These are phyloP conservation scores for Colletotrichum tanaceti DNA, from an alignment of 2,329 filamentous ascomycete species.

Conservation along the genomic window DNA sequence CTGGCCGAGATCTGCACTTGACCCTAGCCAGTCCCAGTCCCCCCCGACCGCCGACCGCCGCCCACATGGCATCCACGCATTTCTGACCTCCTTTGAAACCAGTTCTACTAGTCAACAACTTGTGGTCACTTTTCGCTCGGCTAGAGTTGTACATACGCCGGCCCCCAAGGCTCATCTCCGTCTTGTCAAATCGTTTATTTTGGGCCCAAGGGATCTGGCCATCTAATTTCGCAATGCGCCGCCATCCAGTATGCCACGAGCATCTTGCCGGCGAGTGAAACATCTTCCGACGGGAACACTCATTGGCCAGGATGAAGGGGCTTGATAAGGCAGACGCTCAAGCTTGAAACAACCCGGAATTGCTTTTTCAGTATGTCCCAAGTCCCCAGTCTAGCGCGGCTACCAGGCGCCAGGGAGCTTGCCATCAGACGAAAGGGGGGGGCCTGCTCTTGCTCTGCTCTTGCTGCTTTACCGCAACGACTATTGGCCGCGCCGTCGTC, in stretches of 20 bases:
- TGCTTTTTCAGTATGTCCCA: constrained; percentile 30
- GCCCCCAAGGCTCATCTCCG: constrained; percentile 25
- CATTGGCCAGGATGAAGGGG: constrained; percentile 21
- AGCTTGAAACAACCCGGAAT: constrained; percentile 35
- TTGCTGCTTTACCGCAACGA: not conserved
- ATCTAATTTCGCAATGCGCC: constrained; percentile 8
- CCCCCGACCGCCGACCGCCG: constrained; percentile 14
- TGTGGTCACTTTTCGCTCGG: constrained; percentile 6
- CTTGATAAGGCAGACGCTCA: constrained; percentile 16
- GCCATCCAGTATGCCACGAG: not conserved
- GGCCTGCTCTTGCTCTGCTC: not conserved
- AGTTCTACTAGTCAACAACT: not conserved
- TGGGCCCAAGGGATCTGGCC: constrained; percentile 1
- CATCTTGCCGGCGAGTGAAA: constrained; percentile 12
- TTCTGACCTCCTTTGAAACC: not conserved
- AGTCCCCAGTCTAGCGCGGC: constrained; percentile 33
- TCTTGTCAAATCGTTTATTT: constrained; percentile 12
- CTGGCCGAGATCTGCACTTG: constrained; percentile 30
- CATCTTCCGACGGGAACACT: not conserved
- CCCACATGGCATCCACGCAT: constrained; percentile 37
- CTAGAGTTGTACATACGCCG: not conserved
- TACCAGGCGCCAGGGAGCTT: constrained; percentile 26
- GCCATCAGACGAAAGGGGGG: constrained; percentile 34
- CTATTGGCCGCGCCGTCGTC: constrained; percentile 15
- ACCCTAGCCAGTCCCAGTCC: constrained; percentile 31